Evolutionary conservation across 768 basidiomycete genomes (phyloP).

Genomic region (Leccinum imitatum): DNA sequence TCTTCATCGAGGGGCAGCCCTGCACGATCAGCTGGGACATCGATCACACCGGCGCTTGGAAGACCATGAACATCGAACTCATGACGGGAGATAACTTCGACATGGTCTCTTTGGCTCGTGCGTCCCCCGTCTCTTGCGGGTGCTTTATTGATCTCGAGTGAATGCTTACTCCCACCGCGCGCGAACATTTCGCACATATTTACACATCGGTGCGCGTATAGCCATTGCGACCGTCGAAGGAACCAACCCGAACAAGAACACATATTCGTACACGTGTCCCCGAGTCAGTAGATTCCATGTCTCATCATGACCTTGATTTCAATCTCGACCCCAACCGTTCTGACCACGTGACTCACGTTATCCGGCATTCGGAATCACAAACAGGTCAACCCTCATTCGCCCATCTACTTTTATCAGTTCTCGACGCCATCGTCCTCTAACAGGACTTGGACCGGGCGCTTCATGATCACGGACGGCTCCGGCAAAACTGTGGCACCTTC

Average conservation of each 20-base stretch:
- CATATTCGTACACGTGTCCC: constrained; percentile 64
- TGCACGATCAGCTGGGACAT: constrained; percentile 61
- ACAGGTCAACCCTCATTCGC: constrained; percentile 60
- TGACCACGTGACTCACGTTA: not conserved
- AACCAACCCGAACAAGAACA: constrained; percentile 44
- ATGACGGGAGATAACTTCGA: constrained; percentile 75
- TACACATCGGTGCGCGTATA: constrained; percentile 26
- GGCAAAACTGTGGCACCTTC: constrained; percentile 49
- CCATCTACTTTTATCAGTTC: constrained; percentile 85
- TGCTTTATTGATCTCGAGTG: not conserved
- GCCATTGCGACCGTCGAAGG: constrained; percentile 69
- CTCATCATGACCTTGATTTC: not conserved
- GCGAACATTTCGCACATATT: not conserved
- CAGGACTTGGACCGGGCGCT: constrained; percentile 71
- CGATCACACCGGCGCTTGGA: constrained; percentile 64
- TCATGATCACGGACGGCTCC: constrained; percentile 59
- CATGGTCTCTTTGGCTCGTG: constrained; percentile 70
- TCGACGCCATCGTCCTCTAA: constrained; percentile 39
- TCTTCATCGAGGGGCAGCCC: constrained; percentile 53
- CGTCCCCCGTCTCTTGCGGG: constrained; percentile 24
- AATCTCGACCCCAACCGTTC: not conserved
- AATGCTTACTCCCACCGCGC: not conserved
- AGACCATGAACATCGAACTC: constrained; percentile 69
- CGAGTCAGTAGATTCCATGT: constrained; percentile 40
- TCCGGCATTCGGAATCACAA: not conserved